phyloP scores from a whole-genome alignment of 495 filamentous ascomycete species.

The Penicillium paxilli region DNA sequence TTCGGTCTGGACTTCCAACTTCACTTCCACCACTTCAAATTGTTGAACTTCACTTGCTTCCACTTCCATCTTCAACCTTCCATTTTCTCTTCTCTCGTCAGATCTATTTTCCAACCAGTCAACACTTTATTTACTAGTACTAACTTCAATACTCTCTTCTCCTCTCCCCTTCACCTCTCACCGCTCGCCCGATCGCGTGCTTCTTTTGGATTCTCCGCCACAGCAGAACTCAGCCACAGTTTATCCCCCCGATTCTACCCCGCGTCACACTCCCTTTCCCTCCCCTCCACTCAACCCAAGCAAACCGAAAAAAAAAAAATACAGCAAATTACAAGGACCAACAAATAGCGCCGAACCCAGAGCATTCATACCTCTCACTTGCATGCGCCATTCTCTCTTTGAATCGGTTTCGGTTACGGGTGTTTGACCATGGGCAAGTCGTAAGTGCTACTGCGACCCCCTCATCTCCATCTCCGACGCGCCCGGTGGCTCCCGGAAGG shows the following conservation, averaged over 20 bases:
- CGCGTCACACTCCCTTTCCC: slow-evolving; percentile 10
- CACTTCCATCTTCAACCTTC: not conserved
- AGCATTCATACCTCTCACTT: slow-evolving; percentile 7
- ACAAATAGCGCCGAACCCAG: not conserved
- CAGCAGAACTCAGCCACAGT: slow-evolving; percentile 24
- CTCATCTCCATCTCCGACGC: slow-evolving; percentile 8
- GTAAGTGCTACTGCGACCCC: slow-evolving; percentile 29
- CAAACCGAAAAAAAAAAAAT: slow-evolving; percentile 1
- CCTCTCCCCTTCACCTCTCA: not conserved
- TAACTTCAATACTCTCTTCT: no score
- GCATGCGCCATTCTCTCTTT: slow-evolving; percentile 3
- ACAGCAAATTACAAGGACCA: not conserved
- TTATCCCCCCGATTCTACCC: slow-evolving; percentile 17
- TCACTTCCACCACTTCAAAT: no score
- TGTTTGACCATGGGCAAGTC: slow-evolving; percentile 45
- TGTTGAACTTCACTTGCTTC: not conserved
- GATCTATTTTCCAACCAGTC: no score
- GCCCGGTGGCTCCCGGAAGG: no score
- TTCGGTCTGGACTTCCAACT: not conserved
- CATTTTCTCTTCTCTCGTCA: slow-evolving; percentile 1
- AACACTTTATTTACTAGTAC: no score
- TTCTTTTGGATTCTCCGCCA: slow-evolving; percentile 2
- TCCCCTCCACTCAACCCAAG: no score
- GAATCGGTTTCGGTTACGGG: slow-evolving; percentile 1
- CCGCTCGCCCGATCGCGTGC: not conserved